Evolutionary conservation across 148 eudicot species (phyloP), one percentile per base, ranked within the genome.

Genomic region (Amaranthus palmeri): DNA sequence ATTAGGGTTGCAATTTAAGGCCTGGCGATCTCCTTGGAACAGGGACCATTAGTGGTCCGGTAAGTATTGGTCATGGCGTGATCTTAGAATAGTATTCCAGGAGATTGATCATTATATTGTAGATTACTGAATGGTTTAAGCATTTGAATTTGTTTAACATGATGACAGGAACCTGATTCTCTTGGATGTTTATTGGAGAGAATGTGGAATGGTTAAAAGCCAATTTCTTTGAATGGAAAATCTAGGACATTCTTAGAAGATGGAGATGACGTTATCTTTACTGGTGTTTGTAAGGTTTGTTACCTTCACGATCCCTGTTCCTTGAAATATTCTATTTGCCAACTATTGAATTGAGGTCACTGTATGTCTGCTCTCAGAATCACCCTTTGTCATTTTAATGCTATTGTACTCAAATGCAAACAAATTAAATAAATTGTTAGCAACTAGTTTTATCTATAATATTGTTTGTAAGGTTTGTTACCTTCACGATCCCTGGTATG

Each of bases 1-100:
- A 72, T 91, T 49, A 91, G 86, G 98, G 98, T 79, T 93, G 98
- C 92, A 93, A 93, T 70, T 81, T 93, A 73, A 89, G 97, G 86
- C 92, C 98, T 64, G 98, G 98, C 45, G 98, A 93, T 76, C 89
- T 93, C 77, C 85, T 91, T 66, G 97, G 92, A 51, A 91, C 98
- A 14, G 97, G 98, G 54, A 91, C 98, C 47, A 91, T 93, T 6
- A 93, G 96, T 77, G 98, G 98, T 52, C 97, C 97, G 49, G 98
- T 93, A 86, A 86, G 93, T 79, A 79, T n/a, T 72, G 61, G 42
- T 8, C 41, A 11, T 58, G 17, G 59, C 77, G 67, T 61, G 46
- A 59, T 67, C 54, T 3, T 8, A 61, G 36, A 73, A 50, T 56
- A 72, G 56, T 63, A 51, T 64, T 71, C 74, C 14, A 52, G 52